Conservation (phyloP, 2,329 filamentous ascomycete species). For the Aspergillus tamarii region DNA sequence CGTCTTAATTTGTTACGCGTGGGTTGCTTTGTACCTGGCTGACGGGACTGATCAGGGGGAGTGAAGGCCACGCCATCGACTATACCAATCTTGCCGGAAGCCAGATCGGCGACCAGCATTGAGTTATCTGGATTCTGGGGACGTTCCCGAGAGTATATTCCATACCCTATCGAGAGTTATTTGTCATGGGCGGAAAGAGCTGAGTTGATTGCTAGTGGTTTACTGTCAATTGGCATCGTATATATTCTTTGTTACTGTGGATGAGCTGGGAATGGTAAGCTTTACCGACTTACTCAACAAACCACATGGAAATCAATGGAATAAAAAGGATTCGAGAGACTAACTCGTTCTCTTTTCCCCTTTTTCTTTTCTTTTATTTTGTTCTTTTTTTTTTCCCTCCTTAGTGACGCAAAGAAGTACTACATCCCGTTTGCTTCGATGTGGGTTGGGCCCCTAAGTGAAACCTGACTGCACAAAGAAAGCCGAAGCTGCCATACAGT, state of each 20-base stretch:
- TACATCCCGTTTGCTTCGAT: conserved; percentile 8
- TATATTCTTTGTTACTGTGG: background rate
- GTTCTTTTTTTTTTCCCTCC: background rate
- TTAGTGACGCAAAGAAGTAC: conserved; percentile 4
- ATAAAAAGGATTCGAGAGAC: background rate
- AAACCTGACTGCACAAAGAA: conserved; percentile 7
- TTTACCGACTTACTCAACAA: background rate
- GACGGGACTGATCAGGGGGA: background rate
- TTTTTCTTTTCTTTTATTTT: background rate
- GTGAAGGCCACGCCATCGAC: background rate
- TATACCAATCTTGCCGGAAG: conserved; percentile 6
- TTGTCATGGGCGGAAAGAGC: background rate
- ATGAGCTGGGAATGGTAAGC: background rate
- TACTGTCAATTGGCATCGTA: background rate
- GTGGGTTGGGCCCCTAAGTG: conserved; percentile 7
- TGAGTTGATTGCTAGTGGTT: background rate
- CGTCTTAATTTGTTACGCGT: background rate
- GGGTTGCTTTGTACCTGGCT: conserved; percentile 6
- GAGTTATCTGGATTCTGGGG: background rate
- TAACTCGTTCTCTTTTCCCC: background rate
- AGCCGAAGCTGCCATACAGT: background rate
- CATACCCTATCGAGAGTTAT: background rate
- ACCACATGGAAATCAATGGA: background rate
- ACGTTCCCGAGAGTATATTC: conserved; percentile 3
- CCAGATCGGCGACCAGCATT: conserved; percentile 5